A percentile compares a stretch with the other conserved stretches of the same genome.
phyloP scores from a whole-genome alignment of 2,329 filamentous ascomycete genomes.

The Sporothrix brasiliensis region DNA sequence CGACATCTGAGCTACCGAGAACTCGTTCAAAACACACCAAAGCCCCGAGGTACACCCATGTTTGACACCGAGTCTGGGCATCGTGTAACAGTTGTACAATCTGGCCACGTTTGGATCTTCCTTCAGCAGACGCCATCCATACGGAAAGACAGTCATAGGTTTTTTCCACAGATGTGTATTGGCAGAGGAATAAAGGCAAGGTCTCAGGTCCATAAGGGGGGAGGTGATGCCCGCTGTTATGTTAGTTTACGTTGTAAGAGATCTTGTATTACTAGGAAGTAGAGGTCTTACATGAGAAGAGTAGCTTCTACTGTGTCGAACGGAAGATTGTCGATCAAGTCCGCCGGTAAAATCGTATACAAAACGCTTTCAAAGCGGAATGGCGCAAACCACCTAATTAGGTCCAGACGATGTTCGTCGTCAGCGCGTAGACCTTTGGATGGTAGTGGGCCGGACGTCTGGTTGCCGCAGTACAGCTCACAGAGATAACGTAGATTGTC shows the following conservation, averaged over 20 bases:
- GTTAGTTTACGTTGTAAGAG: not conserved
- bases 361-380: not conserved
- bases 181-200: not conserved
- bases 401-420: not conserved
- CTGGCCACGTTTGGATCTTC: not conserved
- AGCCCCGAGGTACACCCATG: not conserved
- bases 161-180: not conserved
- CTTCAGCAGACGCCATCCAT: not conserved
- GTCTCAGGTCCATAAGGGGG: not conserved
- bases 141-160: not conserved
- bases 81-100: not conserved
- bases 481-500: slow-evolving; percentile 4
- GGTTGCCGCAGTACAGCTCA: not conserved
- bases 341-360: not conserved
- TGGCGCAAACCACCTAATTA: not conserved
- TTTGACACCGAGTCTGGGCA: not conserved
- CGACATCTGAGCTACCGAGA: not conserved
- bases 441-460: not conserved
- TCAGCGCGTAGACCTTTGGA: not conserved
- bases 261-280: not conserved
- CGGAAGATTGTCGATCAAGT: slow-evolving; percentile 12
- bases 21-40: not conserved
- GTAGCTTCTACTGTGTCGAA: not conserved
- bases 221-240: not conserved
- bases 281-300: not conserved